Evolutionary conservation across 1,284 basidiomycete species (phyloP).

Genomic region (Fomes fomentarius): DNA sequence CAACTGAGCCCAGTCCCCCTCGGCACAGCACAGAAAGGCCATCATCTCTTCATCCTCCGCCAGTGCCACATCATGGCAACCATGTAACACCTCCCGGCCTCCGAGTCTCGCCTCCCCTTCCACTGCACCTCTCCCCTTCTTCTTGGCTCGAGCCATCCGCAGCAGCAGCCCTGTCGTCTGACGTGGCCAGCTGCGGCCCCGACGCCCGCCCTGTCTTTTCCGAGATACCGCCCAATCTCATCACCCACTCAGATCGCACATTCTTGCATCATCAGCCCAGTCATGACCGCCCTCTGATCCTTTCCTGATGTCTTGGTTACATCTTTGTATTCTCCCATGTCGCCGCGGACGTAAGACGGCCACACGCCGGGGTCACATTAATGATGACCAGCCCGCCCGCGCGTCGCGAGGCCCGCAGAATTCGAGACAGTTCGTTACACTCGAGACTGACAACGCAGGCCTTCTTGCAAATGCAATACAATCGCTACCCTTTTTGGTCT

Average conservation of each 20-base stretch:
- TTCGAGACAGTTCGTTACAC: neutral
- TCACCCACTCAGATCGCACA: neutral
- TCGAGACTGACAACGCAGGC: neutral
- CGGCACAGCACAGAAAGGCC: neutral
- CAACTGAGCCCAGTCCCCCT: neutral
- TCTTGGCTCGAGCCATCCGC: neutral
- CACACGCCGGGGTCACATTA: too few relatives aligned
- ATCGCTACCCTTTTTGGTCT: neutral
- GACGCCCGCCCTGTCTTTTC: neutral
- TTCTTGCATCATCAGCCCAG: neutral
- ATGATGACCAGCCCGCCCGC: too few relatives aligned
- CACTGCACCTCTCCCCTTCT: neutral
- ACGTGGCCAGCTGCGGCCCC: neutral
- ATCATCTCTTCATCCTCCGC: conserved; percentile 16
- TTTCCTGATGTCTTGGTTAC: conserved; percentile 4
- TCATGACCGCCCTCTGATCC: conserved; percentile 13
- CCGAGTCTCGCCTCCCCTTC: conserved; percentile 13
- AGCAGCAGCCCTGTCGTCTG: neutral
- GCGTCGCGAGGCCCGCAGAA: too few relatives aligned
- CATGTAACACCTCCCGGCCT: neutral
- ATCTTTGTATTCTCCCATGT: conserved; percentile 4
- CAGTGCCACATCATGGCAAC: conserved; percentile 16
- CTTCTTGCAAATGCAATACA: neutral
- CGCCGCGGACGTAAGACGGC: conserved; percentile 13
- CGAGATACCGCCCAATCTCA: neutral